Evolutionary conservation across 192 early-diverging fungal species (phyloP).

Genomic region (Dimargaris xerosporica): DNA sequence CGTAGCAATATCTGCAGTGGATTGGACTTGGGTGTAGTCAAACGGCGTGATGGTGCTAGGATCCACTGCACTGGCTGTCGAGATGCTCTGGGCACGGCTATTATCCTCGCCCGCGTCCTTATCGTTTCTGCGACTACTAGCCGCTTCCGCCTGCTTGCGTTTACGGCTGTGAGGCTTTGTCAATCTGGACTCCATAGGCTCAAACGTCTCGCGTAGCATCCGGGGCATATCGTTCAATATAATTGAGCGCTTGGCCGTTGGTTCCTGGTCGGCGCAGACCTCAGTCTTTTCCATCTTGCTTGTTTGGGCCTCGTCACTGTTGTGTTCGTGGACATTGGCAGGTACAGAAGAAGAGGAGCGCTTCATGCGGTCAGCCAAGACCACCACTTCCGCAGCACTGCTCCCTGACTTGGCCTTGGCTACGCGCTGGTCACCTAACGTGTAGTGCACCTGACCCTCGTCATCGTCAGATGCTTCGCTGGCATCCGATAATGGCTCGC

Average conservation of each 20-base stretch:
- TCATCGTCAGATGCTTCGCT: neutral
- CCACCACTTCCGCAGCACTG: neutral
- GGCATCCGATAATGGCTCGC: neutral
- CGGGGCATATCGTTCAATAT: neutral
- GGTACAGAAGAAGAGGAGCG: neutral
- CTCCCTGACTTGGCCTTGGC: neutral
- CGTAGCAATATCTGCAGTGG: neutral
- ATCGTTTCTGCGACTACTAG: neutral
- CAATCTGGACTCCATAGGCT: neutral
- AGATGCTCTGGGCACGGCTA: neutral
- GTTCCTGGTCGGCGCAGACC: neutral
- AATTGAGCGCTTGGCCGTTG: neutral
- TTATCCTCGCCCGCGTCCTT: neutral
- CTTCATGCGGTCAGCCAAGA: neutral
- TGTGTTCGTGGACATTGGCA: neutral
- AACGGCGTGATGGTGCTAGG: neutral
- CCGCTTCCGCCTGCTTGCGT: neutral
- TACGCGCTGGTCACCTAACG: neutral
- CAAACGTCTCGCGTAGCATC: neutral
- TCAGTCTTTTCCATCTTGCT: neutral
- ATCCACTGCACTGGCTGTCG: neutral
- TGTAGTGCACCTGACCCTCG: neutral
- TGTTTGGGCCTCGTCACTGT: neutral
- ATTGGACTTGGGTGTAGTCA: neutral
- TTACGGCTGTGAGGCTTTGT: neutral